These are phyloP conservation scores for Kwoniella newhampshirensis DNA, from an alignment of 768 basidiomycete genomes.

Conservation along the genomic window DNA sequence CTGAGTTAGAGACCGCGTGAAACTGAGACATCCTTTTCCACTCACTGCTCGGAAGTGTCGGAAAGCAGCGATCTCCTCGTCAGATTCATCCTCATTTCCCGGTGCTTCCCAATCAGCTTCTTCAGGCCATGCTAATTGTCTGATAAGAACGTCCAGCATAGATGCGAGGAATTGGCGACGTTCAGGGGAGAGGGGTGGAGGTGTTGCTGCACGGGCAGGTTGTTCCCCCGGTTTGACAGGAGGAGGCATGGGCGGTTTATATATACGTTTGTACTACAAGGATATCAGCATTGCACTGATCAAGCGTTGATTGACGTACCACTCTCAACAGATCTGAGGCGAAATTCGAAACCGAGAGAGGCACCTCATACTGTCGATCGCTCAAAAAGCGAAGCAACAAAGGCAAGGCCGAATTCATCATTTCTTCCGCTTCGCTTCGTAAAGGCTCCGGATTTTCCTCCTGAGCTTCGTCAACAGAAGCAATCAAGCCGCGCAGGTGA, in stretches of 20 bases:
- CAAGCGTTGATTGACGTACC: constrained; percentile 58
- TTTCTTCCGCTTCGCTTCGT: constrained; percentile 63
- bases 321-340: constrained; percentile 70
- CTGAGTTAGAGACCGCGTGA: background rate
- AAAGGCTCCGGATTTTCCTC: constrained; percentile 60
- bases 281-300: background rate
- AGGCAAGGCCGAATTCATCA: constrained; percentile 71
- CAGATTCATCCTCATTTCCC: constrained; percentile 61
- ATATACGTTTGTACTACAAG: constrained; percentile 70
- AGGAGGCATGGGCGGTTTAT: constrained; percentile 54
- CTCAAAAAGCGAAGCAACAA: constrained; percentile 83
- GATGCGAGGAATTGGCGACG: constrained; percentile 75
- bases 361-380: constrained; percentile 86
- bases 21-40: background rate
- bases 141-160: constrained; percentile 72
- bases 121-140: constrained; percentile 79
- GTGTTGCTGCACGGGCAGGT: constrained; percentile 51
- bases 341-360: constrained; percentile 77
- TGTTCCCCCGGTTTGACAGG: constrained; percentile 29
- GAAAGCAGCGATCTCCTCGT: constrained; percentile 81
- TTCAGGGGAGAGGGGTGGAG: constrained; percentile 59
- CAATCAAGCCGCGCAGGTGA: constrained; percentile 1
- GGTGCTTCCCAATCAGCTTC: constrained; percentile 66
- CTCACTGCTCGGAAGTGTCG: constrained; percentile 78
- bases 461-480: constrained; percentile 18